phyloP scores from a whole-genome alignment of 2,329 filamentous ascomycete species.

The Botryotinia calthae region DNA sequence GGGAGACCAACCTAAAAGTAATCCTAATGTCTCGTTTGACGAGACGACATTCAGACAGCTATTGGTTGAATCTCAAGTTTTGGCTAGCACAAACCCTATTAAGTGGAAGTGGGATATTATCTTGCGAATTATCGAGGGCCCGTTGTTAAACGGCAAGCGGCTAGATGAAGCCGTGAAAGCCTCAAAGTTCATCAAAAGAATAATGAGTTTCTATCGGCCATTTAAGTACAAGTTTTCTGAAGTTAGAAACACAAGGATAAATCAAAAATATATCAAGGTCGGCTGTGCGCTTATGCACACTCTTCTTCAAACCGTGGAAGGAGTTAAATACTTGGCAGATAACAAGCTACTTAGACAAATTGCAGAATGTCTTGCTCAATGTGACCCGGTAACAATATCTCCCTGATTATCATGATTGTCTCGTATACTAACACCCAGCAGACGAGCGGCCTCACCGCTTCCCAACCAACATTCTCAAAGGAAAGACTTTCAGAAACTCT shows the following conservation, averaged over 20 bases:
- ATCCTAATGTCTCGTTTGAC: conserved; percentile 51
- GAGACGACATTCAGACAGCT: conserved; percentile 64
- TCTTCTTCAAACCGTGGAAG: conserved; percentile 80
- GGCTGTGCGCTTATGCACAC: conserved; percentile 87
- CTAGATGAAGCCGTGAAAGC: conserved; percentile 92
- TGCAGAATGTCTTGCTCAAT: conserved; percentile 91
- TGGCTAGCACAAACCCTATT: conserved; percentile 82
- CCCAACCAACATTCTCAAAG: conserved; percentile 83
- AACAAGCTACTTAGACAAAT: conserved; percentile 93
- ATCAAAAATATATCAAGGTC: conserved; percentile 88
- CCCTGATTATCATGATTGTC: background rate
- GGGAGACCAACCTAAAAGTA: conserved; percentile 56
- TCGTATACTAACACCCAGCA: conserved; percentile 38
- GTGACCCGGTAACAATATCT: conserved; percentile 67
- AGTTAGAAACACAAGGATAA: conserved; percentile 83
- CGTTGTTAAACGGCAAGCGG: conserved; percentile 83
- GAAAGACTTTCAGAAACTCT: conserved; percentile 83
- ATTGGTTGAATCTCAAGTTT: conserved; percentile 75
- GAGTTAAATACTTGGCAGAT: conserved; percentile 79
- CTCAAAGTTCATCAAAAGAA: conserved; percentile 92
- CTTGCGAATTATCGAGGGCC: conserved; percentile 85
- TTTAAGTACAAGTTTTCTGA: conserved; percentile 97
- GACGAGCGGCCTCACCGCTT: conserved; percentile 73
- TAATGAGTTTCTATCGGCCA: conserved; percentile 92
- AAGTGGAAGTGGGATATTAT: conserved; percentile 99